phyloP scores from a whole-genome alignment of 2,329 filamentous ascomycete species.

The Xylariaceae sp. region DNA sequence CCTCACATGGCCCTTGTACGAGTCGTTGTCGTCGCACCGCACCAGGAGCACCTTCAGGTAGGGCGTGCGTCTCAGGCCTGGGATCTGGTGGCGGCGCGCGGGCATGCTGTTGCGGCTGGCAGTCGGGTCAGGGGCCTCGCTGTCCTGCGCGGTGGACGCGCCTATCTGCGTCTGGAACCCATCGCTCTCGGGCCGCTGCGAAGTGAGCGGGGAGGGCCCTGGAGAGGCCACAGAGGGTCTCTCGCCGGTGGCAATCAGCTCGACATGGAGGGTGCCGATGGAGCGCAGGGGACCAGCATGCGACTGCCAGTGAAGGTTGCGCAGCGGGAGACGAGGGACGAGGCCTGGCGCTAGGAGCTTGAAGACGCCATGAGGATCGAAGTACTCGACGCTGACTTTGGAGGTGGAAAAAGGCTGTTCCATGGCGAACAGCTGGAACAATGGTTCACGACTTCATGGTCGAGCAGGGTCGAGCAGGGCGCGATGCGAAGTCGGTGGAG shows the following conservation, averaged over 20 bases:
- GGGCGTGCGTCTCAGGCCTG: constrained; percentile 82
- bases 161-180: constrained; percentile 52
- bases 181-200: constrained; percentile 39
- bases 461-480: no score
- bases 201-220: constrained; percentile 27
- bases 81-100: constrained; percentile 83
- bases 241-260: constrained; percentile 62
- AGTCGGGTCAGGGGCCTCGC: constrained; percentile 31
- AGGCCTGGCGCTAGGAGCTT: constrained; percentile 72
- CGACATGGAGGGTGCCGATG: constrained; percentile 86
- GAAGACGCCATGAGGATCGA: constrained; percentile 86
- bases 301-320: constrained; percentile 95
- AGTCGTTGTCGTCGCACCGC: constrained; percentile 91
- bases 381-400: constrained; percentile 93
- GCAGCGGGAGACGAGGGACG: constrained; percentile 70
- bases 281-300: constrained; percentile 84
- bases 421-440: constrained; percentile 40
- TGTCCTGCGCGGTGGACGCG: constrained; percentile 17
- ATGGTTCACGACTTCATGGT: no score
- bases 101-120: constrained; percentile 27
- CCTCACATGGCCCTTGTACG: constrained; percentile 74
- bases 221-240: constrained; percentile 29
- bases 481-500: no score
- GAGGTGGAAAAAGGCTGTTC: constrained; percentile 63
- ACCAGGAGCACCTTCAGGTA: constrained; percentile 88